Evolutionary conservation across 495 filamentous ascomycete species (phyloP).

Genomic region (Xylaria longipes): DNA sequence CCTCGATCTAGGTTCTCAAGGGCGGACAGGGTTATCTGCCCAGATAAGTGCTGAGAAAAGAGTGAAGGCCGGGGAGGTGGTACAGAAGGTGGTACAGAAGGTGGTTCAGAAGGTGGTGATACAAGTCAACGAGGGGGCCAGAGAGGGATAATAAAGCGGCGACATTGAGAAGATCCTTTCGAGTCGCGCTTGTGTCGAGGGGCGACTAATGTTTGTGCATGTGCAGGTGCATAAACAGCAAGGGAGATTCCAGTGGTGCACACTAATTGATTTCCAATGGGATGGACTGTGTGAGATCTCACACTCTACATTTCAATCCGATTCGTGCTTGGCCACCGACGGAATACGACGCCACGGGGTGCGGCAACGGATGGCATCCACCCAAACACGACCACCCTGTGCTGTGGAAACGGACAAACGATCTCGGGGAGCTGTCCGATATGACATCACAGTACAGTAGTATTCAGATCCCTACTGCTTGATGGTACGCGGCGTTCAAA

Average conservation of each 20-base stretch:
- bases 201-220: slow-evolving; percentile 35
- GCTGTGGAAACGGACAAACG: slow-evolving; percentile 15
- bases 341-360: slow-evolving; percentile 22
- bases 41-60: slow-evolving; percentile 31
- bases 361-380: slow-evolving; percentile 29
- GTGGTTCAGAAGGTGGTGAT: slow-evolving; percentile 35
- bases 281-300: slow-evolving; percentile 38
- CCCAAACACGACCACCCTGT: slow-evolving; percentile 11
- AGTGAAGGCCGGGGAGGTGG: slow-evolving; percentile 26
- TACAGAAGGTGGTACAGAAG: slow-evolving; percentile 36
- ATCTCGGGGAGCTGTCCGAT: slow-evolving; percentile 15
- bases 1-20: slow-evolving; percentile 33
- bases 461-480: not conserved
- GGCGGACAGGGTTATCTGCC: slow-evolving; percentile 27
- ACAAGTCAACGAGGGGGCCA: slow-evolving; percentile 31
- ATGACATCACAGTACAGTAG: slow-evolving; percentile 24
- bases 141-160: slow-evolving; percentile 37
- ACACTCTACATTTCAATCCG: slow-evolving; percentile 27
- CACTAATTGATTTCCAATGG: slow-evolving; percentile 7
- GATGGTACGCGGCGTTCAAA: slow-evolving; percentile 1
- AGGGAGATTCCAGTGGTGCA: slow-evolving; percentile 36
- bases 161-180: slow-evolving; percentile 27
- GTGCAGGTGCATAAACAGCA: slow-evolving; percentile 39
- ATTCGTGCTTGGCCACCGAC: slow-evolving; percentile 27
- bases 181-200: slow-evolving; percentile 32